phyloP scores from a whole-genome alignment of 73 alveolate species.

The Uronychia binucleata region DNA sequence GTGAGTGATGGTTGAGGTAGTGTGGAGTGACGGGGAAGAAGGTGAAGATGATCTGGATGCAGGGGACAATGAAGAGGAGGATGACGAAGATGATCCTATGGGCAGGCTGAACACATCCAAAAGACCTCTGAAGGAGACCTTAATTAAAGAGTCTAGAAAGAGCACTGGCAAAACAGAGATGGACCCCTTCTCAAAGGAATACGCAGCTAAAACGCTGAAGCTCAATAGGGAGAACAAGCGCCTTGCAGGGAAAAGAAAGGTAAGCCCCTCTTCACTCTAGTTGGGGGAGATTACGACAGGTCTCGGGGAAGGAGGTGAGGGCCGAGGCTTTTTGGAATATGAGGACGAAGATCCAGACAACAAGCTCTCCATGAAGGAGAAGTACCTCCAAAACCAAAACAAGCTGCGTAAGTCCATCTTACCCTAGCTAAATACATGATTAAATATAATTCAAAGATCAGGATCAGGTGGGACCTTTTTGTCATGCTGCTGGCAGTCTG shows the following conservation, averaged over 20 bases:
- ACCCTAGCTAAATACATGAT: slow-evolving; percentile 14
- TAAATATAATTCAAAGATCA: slow-evolving; percentile 44
- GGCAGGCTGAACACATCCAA: neutral
- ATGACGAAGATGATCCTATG: neutral
- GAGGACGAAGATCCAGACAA: slow-evolving; percentile 34
- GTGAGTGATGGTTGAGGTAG: too few relatives aligned
- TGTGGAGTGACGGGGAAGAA: neutral
- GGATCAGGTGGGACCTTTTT: slow-evolving; percentile 71
- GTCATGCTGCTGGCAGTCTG: slow-evolving; percentile 67
- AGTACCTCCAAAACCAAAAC: slow-evolving; percentile 36
- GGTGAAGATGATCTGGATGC: neutral
- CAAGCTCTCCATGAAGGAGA: slow-evolving; percentile 65
- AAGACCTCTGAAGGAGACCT: neutral
- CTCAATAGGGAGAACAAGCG: neutral
- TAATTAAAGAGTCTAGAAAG: neutral
- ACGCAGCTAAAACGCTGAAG: neutral
- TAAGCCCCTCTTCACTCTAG: neutral
- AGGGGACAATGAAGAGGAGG: neutral
- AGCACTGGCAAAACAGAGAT: neutral
- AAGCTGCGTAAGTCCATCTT: slow-evolving; percentile 20
- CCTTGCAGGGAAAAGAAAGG: neutral
- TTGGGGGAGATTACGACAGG: neutral
- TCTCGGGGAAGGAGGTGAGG: neutral
- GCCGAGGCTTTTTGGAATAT: slow-evolving; percentile 6
- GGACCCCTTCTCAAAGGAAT: neutral